Percentiles rank a stretch among this genome's conserved stretches.
phyloP scores from a whole-genome alignment of 768 basidiomycete genomes.

The Leccinum subtestaceum region DNA sequence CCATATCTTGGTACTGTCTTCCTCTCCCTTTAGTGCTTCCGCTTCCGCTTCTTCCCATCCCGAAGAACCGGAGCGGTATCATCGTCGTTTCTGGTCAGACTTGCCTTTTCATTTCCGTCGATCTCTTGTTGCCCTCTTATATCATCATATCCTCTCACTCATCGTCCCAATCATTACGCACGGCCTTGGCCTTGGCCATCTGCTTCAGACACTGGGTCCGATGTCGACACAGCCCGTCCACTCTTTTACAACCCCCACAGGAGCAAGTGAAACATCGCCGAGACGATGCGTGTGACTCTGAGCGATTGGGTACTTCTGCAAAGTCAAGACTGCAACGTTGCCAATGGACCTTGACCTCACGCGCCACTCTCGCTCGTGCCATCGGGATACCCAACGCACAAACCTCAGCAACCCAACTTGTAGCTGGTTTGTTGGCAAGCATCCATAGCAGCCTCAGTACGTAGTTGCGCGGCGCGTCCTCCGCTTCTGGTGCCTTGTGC shows the following conservation, averaged over 20 bases:
- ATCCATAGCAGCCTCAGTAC: slow-evolving; percentile 64
- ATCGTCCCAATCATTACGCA: slow-evolving; percentile 53
- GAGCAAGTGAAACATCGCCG: not conserved
- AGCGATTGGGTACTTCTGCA: no score
- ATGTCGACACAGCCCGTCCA: not conserved
- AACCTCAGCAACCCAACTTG: no score
- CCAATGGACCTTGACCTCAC: slow-evolving; percentile 12
- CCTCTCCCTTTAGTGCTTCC: not conserved
- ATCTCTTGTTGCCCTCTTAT: not conserved
- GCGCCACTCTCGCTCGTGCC: slow-evolving; percentile 11
- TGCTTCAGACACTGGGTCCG: slow-evolving; percentile 30
- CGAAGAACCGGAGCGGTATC: not conserved
- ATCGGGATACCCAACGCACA: not conserved
- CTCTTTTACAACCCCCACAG: not conserved
- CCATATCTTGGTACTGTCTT: slow-evolving; percentile 44
- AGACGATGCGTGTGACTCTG: not conserved
- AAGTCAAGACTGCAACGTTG: not conserved
- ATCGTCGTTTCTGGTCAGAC: not conserved
- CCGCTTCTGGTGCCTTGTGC: slow-evolving; percentile 37
- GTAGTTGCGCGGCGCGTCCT: slow-evolving; percentile 48
- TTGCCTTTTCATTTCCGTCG: not conserved
- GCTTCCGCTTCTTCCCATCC: not conserved
- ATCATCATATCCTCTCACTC: not conserved
- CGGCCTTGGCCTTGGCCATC: slow-evolving; percentile 3
- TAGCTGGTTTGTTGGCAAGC: slow-evolving; percentile 41